A percentile compares a stretch with the other conserved stretches of the same genome.
Evolutionary conservation across 1,284 basidiomycete species (phyloP).

Genomic region (Rhodotorula sp.): DNA sequence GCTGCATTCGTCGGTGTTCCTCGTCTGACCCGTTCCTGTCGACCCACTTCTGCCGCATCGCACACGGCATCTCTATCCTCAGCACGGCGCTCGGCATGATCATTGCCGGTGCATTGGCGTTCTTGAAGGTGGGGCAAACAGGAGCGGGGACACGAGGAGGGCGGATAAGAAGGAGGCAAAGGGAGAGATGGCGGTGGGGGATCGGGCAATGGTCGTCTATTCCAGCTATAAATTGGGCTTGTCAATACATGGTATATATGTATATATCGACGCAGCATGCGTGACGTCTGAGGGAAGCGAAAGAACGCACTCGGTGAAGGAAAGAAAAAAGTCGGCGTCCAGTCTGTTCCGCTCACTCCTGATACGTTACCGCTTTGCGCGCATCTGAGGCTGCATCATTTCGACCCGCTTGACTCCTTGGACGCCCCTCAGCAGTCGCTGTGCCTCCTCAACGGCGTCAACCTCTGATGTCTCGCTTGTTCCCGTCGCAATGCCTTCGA

Average conservation of each 20-base stretch:
- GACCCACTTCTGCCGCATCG: constrained; percentile 57
- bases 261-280: no score
- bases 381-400: neutral
- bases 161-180: neutral
- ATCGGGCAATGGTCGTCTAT: constrained; percentile 12
- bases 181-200: constrained; percentile 4
- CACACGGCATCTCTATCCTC: constrained; percentile 62
- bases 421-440: neutral
- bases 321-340: no score
- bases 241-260: no score
- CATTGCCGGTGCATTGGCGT: constrained; percentile 57
- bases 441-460: neutral
- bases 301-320: no score
- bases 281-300: no score
- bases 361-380: neutral
- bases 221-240: constrained; percentile 18
- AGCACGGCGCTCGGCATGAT: constrained; percentile 57
- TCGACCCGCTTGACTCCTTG: neutral
- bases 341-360: no score
- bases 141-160: constrained; percentile 50
- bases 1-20: constrained; percentile 61
- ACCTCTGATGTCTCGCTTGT: neutral
- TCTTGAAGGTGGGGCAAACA: constrained; percentile 60
- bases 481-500: neutral
- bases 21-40: constrained; percentile 52